Percentiles rank a stretch among this genome's conserved stretches.
These are phyloP conservation scores for Raffaelea albimanens DNA, from an alignment of 2,329 filamentous ascomycete genomes.

Conservation along the genomic window DNA sequence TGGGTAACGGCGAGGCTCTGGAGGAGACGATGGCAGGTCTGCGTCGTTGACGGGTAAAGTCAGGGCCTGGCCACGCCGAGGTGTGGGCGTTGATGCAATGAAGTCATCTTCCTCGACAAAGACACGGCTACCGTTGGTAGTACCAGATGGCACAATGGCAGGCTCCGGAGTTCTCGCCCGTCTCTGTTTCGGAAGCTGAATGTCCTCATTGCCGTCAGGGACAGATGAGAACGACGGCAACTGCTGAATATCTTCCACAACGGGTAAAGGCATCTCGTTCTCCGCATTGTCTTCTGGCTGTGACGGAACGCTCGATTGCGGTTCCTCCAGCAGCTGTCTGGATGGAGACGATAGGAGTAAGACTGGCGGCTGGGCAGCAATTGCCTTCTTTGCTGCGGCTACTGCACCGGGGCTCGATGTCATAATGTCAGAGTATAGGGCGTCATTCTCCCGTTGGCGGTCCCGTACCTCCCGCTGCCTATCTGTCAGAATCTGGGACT, in stretches of 20 bases:
- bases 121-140: neutral
- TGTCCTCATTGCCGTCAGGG: constrained; percentile 1
- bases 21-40: constrained; percentile 50
- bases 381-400: neutral
- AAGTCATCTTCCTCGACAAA: constrained; percentile 46
- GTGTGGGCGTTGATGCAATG: constrained; percentile 52
- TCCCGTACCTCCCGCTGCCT: constrained; percentile 70
- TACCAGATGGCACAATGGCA: constrained; percentile 1
- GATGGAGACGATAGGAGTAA: constrained; percentile 1
- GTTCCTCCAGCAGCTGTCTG: neutral
- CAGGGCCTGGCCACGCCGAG: constrained; percentile 43
- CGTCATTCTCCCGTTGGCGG: constrained; percentile 56
- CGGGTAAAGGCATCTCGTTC: neutral
- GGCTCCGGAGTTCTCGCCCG: constrained; percentile 36
- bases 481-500: constrained; percentile 70
- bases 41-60: constrained; percentile 35
- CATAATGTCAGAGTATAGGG: constrained; percentile 58
- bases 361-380: neutral
- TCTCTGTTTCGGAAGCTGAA: constrained; percentile 11
- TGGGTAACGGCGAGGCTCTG: constrained; percentile 42
- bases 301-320: neutral
- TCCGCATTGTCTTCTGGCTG: neutral
- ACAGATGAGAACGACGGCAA: neutral
- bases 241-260: neutral
- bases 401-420: constrained; percentile 38